Base-by-base conservation (phyloP, 2,329 filamentous ascomycete genomes). In the Thelonectria rubi region DNA sequence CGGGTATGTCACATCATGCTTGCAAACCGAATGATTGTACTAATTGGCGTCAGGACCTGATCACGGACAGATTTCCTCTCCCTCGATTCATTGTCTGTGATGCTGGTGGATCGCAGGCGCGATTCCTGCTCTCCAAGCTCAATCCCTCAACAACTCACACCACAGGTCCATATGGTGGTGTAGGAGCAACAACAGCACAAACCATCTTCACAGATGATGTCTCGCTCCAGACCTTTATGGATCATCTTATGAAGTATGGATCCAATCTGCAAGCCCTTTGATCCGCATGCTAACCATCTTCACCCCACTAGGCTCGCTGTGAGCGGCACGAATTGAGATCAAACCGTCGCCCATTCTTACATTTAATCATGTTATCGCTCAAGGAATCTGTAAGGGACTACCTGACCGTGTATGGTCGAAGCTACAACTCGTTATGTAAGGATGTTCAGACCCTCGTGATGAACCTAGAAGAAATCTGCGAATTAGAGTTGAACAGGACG, bases 201-300 rank as follows among this genome's bases (percentile, higher is more conserved):
- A 99, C 95, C 5, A 99, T 99, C 72, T 99, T 99, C 81, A 99
- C 95, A 1, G 95, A 99, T 74, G 95, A 99, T 77, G 95, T 99
- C 56, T 97, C 93, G 56, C 82, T 99, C 75, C 94, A 98, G 79
- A 98, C 94, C 1, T 99, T 99, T 76, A 99, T 99, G 95, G 95
- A 99, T 73, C 94, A 98, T 80, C 82, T 99, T 76, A 99, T 99
- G 95, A 99, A 99, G 92, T 94, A 84, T 80, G 90, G 20, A 4
- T 14, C 20, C 20, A 3, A 18, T n/a, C 17, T 49, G 57, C 21
- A 59, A 40, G 12, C 18, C 58, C 11, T 18, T 37, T 39, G 14
- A 66, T 53, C 37, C 52, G 45, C 52, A n/a, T 56, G 47, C 59
- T 62, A 48, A 64, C 69, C 69, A 58, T 64, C 5, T 49, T 43